Evolutionary conservation across 2,329 filamentous ascomycete genomes (phyloP), one percentile per base, ranked within the genome.

Genomic region (Talaromyces sp.): DNA sequence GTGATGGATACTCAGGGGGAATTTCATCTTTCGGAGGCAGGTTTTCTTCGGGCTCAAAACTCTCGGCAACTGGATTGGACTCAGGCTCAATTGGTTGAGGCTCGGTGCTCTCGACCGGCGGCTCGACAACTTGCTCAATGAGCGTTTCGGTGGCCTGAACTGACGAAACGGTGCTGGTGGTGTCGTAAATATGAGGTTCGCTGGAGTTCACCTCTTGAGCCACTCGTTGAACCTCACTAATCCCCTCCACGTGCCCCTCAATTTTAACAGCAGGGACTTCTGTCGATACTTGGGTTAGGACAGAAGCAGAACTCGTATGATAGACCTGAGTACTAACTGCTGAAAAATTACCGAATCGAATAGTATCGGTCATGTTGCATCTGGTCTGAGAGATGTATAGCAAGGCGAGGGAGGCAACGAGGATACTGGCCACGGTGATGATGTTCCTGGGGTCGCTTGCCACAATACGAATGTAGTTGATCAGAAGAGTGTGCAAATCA

Each of bases 381-480:
- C 27, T 58, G 13, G 29, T 26, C 13, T n/a, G 8, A 21, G 51
- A 52, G 29, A 51, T 46, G 14, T 58, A 61, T 14, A 52, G 8
- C n/a, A 61, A 43, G 38, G 55, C 52, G 1, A 81, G 61, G 14
- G 75, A 60, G 50, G 75, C 75, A 3, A 86, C 71, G 4, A 81
- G 61, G 9, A 77, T 70, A 35, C 85, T 79, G 19, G 77, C 72
- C 11, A 84, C 71, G 31, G 59, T 61, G 9, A 61, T 50, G 17
- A 61, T 55, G 65, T 86, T 86, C 41, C 80, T 77, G 52, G 76
- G 75, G 64, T 87, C 84, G 51, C 77, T 76, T 2, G 81, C 74
- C 21, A 85, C 71, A 1, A 84, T 71, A 26, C 78, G 73, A 19
- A 85, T 60, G 65, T 84, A 86, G 66, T 84, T 85, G 61, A 77